These are phyloP conservation scores for Hyparrhenia diplandra DNA, from an alignment of 176 grass and related monocot species.

Conservation along the genomic window DNA sequence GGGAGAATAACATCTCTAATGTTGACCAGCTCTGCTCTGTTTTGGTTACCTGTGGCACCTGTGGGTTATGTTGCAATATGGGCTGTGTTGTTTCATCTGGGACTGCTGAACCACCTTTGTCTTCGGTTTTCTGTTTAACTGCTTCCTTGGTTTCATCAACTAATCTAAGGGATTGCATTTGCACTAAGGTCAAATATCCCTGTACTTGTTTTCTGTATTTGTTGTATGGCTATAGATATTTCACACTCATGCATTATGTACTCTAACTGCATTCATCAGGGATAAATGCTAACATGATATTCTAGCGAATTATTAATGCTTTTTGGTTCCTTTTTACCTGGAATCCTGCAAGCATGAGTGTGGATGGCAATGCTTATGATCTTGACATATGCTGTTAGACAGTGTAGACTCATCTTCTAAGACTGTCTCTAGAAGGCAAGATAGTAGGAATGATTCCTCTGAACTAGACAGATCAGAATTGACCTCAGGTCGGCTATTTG, in stretches of 20 bases:
- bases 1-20: conserved; percentile 22
- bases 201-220: conserved; percentile 19
- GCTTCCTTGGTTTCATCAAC: conserved; percentile 76
- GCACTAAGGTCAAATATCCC: conserved; percentile 46
- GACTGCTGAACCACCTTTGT: conserved; percentile 69
- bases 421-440: conserved; percentile 35
- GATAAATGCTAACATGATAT: conserved; percentile 57
- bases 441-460: conserved; percentile 33
- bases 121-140: conserved; percentile 73
- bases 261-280: conserved; percentile 37
- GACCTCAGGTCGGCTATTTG: conserved; percentile 63
- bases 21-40: conserved; percentile 48
- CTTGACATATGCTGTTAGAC: conserved; percentile 75
- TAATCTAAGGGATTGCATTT: conserved; percentile 78
- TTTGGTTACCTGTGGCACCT: conserved; percentile 95
- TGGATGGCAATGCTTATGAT: conserved; percentile 72
- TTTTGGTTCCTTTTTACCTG: conserved; percentile 90
- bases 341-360: conserved; percentile 45
- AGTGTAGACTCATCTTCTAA: conserved; percentile 37
- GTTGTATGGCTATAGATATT: conserved; percentile 24
- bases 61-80: conserved; percentile 70
- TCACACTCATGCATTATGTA: conserved; percentile 18
- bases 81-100: conserved; percentile 92
- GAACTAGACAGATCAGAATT: conserved; percentile 54
- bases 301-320: conserved; percentile 81